Evolutionary conservation across 164 flowering plant genomes (phyloP).

Genomic region (Saururus chinensis): DNA sequence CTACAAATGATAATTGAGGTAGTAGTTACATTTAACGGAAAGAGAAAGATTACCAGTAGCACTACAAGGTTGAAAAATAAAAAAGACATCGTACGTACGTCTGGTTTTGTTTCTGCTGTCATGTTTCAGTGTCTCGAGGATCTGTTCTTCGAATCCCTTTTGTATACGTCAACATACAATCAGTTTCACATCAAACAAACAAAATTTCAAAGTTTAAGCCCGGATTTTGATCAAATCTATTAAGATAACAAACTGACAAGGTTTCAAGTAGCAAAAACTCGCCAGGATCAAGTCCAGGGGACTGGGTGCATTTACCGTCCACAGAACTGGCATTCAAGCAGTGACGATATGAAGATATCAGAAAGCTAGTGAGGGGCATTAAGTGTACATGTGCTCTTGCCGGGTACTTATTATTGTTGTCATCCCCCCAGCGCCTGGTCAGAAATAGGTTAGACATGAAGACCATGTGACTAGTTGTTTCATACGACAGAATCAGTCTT

Average conservation of each 20-base stretch:
- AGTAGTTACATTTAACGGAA: too few relatives aligned
- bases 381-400: neutral
- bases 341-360: neutral
- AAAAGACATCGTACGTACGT: neutral
- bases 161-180: too few relatives aligned
- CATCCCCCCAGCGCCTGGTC: neutral
- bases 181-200: too few relatives aligned
- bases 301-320: neutral
- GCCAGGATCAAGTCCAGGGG: too few relatives aligned
- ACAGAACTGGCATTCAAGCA: neutral
- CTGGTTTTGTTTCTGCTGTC: neutral
- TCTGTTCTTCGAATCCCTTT: too few relatives aligned
- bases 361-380: neutral
- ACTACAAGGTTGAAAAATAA: too few relatives aligned
- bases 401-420: neutral
- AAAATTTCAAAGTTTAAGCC: neutral
- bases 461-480: neutral
- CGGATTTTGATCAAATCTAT: neutral
- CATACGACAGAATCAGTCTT: neutral
- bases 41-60: neutral
- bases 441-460: neutral
- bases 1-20: neutral
- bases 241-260: neutral
- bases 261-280: neutral
- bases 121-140: neutral